Conservation (phyloP, 2,329 filamentous ascomycete genomes). For the Chaetomium globosum region DNA sequence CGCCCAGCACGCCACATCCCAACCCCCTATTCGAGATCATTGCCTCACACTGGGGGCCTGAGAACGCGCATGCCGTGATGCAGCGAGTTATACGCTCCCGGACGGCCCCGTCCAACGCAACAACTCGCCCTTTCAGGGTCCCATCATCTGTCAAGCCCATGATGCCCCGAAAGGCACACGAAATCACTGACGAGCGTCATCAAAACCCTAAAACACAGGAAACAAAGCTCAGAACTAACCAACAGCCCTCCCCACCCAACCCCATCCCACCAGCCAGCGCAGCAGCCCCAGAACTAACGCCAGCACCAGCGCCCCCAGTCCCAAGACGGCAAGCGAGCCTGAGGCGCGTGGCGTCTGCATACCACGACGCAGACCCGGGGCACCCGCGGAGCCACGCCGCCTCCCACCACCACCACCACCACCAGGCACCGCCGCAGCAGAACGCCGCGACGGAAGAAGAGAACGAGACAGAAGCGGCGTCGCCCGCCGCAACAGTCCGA, state of each 20-base stretch:
- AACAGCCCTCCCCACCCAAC: background rate
- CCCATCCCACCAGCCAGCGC: background rate
- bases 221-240: background rate
- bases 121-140: background rate
- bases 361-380: background rate
- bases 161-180: background rate
- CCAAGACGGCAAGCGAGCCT: slow-evolving; percentile 31
- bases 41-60: slow-evolving; percentile 52
- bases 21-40: slow-evolving; percentile 51
- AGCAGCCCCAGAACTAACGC: background rate
- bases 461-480: background rate
- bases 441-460: too few species aligned
- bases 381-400: background rate
- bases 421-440: background rate
- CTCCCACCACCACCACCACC: background rate
- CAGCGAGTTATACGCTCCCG: slow-evolving; percentile 38
- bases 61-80: slow-evolving; percentile 50
- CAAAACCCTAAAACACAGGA: background rate
- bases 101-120: background rate
- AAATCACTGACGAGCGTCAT: background rate
- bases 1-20: slow-evolving; percentile 40
- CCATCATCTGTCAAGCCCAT: background rate
- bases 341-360: slow-evolving; percentile 1
- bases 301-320: slow-evolving; percentile 15
- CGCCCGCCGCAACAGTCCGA: background rate